A percentile compares a stretch with the other conserved stretches of the same genome.
Evolutionary conservation across 768 basidiomycete genomes (phyloP).

Genomic region (Strobilomyces echinocephalus): DNA sequence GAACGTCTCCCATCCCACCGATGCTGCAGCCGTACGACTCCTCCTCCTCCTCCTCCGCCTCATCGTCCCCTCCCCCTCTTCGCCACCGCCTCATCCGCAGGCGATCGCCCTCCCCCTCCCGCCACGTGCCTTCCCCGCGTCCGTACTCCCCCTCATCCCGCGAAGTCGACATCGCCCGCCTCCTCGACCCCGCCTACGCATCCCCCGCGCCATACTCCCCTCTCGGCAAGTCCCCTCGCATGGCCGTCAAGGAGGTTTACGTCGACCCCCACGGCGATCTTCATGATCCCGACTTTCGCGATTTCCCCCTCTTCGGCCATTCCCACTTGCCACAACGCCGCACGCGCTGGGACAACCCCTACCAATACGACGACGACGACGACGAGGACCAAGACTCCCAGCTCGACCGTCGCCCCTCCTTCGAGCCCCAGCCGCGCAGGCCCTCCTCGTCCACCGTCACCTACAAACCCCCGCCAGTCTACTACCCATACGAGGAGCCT

Average conservation of each 20-base stretch:
- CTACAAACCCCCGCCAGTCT: conserved; percentile 20
- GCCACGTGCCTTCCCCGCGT: conserved; percentile 10
- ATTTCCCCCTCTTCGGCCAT: conserved; percentile 45
- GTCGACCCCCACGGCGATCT: conserved; percentile 59
- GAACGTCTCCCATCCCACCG: not conserved
- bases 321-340: conserved; percentile 21
- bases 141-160: conserved; percentile 36
- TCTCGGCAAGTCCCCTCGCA: conserved; percentile 11
- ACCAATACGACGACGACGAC: conserved; percentile 29
- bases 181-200: conserved; percentile 62
- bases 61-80: conserved; percentile 14
- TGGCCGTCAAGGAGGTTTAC: conserved; percentile 36
- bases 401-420: conserved; percentile 11
- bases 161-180: conserved; percentile 52
- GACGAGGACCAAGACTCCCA: conserved; percentile 29
- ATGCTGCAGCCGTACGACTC: conserved; percentile 18
- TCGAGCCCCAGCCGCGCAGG: conserved; percentile 21
- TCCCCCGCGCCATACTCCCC: conserved; percentile 29
- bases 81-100: conserved; percentile 24
- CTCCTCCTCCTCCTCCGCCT: conserved; percentile 19
- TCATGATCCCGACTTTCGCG: conserved; percentile 64
- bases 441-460: conserved; percentile 19
- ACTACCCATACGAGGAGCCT: conserved; percentile 28
- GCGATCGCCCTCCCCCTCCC: conserved; percentile 25
- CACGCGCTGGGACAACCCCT: conserved; percentile 34